Evolutionary conservation across 768 basidiomycete genomes (phyloP), one percentile per base, ranked within the genome.

Genomic region (Boletus reticuloceps): DNA sequence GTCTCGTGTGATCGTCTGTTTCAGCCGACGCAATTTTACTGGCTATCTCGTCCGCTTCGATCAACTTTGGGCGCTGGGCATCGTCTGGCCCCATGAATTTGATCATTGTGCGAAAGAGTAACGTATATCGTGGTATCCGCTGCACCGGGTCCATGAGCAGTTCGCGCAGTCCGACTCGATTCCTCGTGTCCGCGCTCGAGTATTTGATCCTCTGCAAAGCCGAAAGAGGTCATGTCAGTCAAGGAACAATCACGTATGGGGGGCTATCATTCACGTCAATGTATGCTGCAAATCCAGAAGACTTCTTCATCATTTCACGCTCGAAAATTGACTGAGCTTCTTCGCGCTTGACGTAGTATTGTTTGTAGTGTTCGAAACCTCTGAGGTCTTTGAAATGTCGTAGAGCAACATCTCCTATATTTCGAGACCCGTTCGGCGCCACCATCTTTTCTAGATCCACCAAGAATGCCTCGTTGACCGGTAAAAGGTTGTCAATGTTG

Each of bases 121-220:
- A 77, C 1, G 93, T 95, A 72, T 98, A 98, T 60, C 96, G 80
- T 5, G 95, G 94, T 64, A 98, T 93, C 34, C 95, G 85, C 66
- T 98, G 95, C 6, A 97, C 92, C 16, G 95, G 95, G 61, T 98
- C 95, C 86, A 96, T 96, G 20, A 98, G 79, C 47, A 97, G 82
- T 68, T 96, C 94, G 27, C 94, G 82, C 51, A 98, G 77, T 42
- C 91, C 94, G 53, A 96, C 82, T 39, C 93, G 89, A 67, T 91
- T 94, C 63, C 80, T 80, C 31, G 79, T 70, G 60, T 91, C 91
- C 20, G 83, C 75, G 16, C 82, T 82, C 58, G 87, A 84, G 67
- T 95, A 96, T 77, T 96, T 94, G 70, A 92, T 86, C 54, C 86
- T 86, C 91, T 94, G 62, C 17, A 47, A 61, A 54, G 39, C 19